phyloP scores from a whole-genome alignment of 1,284 basidiomycete species.

The Ceratobasidium theobromae region DNA sequence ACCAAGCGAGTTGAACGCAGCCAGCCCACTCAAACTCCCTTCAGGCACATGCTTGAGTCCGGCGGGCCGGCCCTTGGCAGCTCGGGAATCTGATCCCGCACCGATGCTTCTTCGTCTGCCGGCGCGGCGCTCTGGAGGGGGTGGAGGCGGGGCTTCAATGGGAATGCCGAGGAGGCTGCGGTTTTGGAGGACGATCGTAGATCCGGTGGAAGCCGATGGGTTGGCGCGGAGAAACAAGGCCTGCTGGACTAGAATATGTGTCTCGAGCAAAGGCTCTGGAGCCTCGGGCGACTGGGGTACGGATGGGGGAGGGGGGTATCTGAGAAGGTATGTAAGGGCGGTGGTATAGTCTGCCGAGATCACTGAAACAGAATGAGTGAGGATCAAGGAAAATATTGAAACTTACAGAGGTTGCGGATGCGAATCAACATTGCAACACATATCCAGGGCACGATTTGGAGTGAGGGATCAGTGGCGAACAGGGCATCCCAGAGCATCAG shows the following conservation, averaged over 20 bases:
- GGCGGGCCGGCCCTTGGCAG: not conserved
- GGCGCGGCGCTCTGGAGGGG: constrained; percentile 43
- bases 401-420: constrained; percentile 76
- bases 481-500: constrained; percentile 89
- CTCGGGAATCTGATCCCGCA: not conserved
- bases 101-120: not conserved
- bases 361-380: constrained; percentile 51
- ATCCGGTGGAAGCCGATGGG: constrained; percentile 69
- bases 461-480: constrained; percentile 76
- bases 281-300: not conserved
- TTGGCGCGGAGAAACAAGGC: constrained; percentile 76
- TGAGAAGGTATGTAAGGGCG: constrained; percentile 78
- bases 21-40: constrained; percentile 9
- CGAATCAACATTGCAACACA: constrained; percentile 91
- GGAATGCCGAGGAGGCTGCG: constrained; percentile 71
- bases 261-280: constrained; percentile 47
- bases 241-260: constrained; percentile 74
- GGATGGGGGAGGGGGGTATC: constrained; percentile 61
- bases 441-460: constrained; percentile 75
- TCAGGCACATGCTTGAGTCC: constrained; percentile 29
- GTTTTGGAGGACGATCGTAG: constrained; percentile 77
- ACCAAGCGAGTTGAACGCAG: constrained; percentile 37
- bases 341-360: constrained; percentile 82
- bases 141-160: constrained; percentile 58
- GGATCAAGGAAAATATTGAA: not conserved